Conservation (phyloP, 306 rosid genomes). For the Macrotyloma uniflorum region DNA sequence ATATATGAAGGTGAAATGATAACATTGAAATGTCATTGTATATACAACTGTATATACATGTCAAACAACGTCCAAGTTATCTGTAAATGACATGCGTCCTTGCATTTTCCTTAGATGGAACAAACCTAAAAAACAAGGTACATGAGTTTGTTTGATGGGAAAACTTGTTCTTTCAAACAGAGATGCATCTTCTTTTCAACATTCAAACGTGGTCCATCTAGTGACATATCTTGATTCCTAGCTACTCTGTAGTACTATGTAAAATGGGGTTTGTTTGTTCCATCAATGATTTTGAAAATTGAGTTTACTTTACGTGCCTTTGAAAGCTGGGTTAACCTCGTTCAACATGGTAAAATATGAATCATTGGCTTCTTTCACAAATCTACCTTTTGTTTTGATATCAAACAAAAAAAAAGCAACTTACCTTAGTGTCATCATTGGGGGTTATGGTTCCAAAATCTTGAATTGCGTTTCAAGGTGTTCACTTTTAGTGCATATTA, state of each 20-base stretch:
- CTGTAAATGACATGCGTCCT: constrained; percentile 18
- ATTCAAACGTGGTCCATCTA: constrained; percentile 33
- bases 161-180: background rate
- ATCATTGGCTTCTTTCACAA: constrained; percentile 1
- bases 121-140: background rate
- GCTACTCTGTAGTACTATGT: background rate
- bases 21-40: background rate
- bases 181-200: background rate
- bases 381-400: background rate
- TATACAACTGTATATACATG: background rate
- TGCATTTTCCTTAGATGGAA: constrained; percentile 8
- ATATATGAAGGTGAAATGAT: background rate
- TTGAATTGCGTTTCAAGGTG: constrained; percentile 44
- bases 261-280: background rate
- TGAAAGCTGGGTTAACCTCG: constrained; percentile 19
- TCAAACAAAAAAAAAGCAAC: background rate
- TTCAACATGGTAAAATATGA: constrained; percentile 8
- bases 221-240: background rate
- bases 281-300: constrained; percentile 18
- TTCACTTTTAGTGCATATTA: constrained; percentile 39
- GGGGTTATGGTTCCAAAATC: constrained; percentile 35
- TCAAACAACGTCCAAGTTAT: background rate
- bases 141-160: background rate
- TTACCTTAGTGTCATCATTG: constrained; percentile 29
- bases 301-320: constrained; percentile 22